Base-by-base conservation (phyloP, 495 filamentous ascomycete species). In the Penicillium salamii region DNA sequence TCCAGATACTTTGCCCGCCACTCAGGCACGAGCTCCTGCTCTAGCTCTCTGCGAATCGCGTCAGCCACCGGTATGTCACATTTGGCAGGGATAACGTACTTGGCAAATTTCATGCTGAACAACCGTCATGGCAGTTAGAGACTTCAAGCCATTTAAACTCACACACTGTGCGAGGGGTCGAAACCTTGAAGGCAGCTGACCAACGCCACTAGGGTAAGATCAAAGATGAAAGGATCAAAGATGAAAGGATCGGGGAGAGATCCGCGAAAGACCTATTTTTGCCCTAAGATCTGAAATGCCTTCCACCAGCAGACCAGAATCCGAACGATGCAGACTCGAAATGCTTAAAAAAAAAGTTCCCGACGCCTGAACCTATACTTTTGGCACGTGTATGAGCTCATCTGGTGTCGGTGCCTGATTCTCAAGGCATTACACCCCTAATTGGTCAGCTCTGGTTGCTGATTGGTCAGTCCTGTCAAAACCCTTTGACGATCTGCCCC, bases 1-100 rank as follows among this genome's bases (percentile, higher is more conserved):
- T 96, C 83, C 49, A 96, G 77, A 69, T 96, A 96, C 67, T 95
- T 95, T 54, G 80, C 82, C 55, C 86, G 81, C 91, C 91, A 96
- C 78, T 96, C 91, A 74, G 91, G 89, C 52, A 95, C 89, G 20
- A 88, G 80, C 49, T 93, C 87, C 63, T 85, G 82, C 42, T 96
- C 90, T 47, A 96, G 76, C 72, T 95, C 89, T 69, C 82, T 86
- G 47, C 46, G 24, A 37, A 33, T 29, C 37, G 50, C 58, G 57
- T 62, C 51, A 63, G 58, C 51, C 50, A 53, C 52, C 29, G 55
- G 44, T 52, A 52, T 47, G 48, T 50, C 46, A 11, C 46, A 49
- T 42, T 33, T 8, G 34, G 54, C 39, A 42, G 55, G 28, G 21
- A 32, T 29, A 42, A 74, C 77, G 59, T 32, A 80, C 77, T 84